Conservation (phyloP, 1,139 yeast species). For the Yamadazyma diddensiae region DNA sequence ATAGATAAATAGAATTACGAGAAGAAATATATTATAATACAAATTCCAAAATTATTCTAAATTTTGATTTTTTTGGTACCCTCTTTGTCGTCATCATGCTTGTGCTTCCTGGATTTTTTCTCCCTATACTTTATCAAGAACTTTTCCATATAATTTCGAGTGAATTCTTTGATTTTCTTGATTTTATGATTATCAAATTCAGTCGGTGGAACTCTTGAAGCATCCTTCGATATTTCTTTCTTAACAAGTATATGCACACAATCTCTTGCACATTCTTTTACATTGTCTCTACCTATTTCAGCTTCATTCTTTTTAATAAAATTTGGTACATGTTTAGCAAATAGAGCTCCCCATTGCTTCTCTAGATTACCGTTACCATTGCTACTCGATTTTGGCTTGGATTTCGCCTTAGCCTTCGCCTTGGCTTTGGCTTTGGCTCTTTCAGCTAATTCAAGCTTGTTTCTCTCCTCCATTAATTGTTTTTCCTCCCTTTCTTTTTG, state of each 20-base stretch:
- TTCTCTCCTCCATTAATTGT: slow-evolving; percentile 11
- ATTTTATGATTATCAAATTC: slow-evolving; percentile 63
- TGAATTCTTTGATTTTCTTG: slow-evolving; percentile 65
- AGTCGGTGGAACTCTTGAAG: slow-evolving; percentile 43
- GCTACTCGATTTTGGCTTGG: slow-evolving; percentile 10
- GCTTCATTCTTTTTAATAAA: slow-evolving; percentile 63
- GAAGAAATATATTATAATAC: background rate
- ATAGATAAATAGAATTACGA: background rate
- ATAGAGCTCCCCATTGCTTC: slow-evolving; percentile 54
- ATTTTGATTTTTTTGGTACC: slow-evolving; percentile 8
- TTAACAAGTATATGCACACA: slow-evolving; percentile 59
- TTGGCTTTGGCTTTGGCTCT: slow-evolving; percentile 11
- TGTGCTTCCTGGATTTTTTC: slow-evolving; percentile 24
- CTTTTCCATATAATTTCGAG: slow-evolving; percentile 70
- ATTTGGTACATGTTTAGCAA: slow-evolving; percentile 82
- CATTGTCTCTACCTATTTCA: slow-evolving; percentile 66
- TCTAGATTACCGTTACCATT: slow-evolving; percentile 17
- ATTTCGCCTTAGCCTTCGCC: slow-evolving; percentile 13
- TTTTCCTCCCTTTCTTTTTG: slow-evolving; percentile 28
- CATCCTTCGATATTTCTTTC: slow-evolving; percentile 58
- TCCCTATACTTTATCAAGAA: slow-evolving; percentile 52
- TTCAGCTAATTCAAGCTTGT: slow-evolving; percentile 12
- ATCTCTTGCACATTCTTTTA: slow-evolving; percentile 79
- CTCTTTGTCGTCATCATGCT: slow-evolving; percentile 3
- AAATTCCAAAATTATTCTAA: background rate